phyloP scores from a whole-genome alignment of 768 basidiomycete genomes.

The Pisolithus orientalis region DNA sequence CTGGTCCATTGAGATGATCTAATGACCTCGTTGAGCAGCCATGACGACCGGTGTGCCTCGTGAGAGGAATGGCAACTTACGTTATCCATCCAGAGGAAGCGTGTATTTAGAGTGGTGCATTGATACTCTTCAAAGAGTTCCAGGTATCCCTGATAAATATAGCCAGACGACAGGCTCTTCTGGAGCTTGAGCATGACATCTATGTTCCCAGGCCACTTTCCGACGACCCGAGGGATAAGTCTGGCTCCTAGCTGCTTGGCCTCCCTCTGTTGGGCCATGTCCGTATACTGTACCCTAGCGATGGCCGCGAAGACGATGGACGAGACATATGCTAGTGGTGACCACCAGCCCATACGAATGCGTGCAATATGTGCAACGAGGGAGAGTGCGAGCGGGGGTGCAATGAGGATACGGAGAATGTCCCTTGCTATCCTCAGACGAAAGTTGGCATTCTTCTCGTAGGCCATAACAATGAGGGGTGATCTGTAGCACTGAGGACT shows the following conservation, averaged over 20 bases:
- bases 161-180: slow-evolving; percentile 49
- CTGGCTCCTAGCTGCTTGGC: slow-evolving; percentile 45
- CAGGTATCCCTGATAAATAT: slow-evolving; percentile 59
- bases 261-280: slow-evolving; percentile 34
- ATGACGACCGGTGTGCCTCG: not conserved
- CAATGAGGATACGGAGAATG: slow-evolving; percentile 32
- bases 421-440: slow-evolving; percentile 47
- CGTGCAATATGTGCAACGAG: slow-evolving; percentile 22
- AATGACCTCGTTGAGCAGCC: not conserved
- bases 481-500: no score
- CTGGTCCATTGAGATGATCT: slow-evolving; percentile 75
- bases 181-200: slow-evolving; percentile 57
- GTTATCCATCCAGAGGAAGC: slow-evolving; percentile 64
- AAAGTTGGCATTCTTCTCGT: slow-evolving; percentile 24
- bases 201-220: slow-evolving; percentile 75
- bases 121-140: slow-evolving; percentile 64
- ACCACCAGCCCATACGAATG: slow-evolving; percentile 29
- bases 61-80: slow-evolving; percentile 33
- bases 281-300: slow-evolving; percentile 28
- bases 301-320: slow-evolving; percentile 39
- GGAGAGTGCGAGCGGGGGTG: slow-evolving; percentile 37
- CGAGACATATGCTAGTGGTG: slow-evolving; percentile 32
- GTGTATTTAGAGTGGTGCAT: slow-evolving; percentile 62
- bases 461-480: not conserved
- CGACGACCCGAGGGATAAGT: slow-evolving; percentile 51